A percentile compares a stretch with the other conserved stretches of the same genome.
phyloP scores from a whole-genome alignment of 768 basidiomycete species.

The Pleurotus salmoneostramineus region DNA sequence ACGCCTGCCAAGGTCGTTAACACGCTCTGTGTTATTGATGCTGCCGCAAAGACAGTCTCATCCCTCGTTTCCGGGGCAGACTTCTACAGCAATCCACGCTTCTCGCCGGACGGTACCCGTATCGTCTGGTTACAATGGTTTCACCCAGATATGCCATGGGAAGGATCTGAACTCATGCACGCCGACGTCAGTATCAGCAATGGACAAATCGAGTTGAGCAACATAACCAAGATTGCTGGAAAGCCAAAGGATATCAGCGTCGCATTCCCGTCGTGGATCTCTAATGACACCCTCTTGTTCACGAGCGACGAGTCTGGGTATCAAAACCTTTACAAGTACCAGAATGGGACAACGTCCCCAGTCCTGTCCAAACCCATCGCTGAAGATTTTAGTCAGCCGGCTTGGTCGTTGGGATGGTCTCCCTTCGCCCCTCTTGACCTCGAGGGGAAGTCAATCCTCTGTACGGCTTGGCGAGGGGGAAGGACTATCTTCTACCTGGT shows the following conservation, averaged over 20 bases:
- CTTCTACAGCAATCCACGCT: slow-evolving; percentile 56
- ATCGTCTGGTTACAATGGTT: slow-evolving; percentile 67
- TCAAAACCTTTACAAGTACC: slow-evolving; percentile 61
- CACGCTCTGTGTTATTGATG: slow-evolving; percentile 44
- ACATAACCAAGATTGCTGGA: slow-evolving; percentile 46
- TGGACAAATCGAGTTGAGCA: slow-evolving; percentile 26
- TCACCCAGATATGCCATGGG: slow-evolving; percentile 61
- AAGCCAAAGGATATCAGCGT: slow-evolving; percentile 46
- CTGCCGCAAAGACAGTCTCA: slow-evolving; percentile 27
- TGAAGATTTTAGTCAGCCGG: slow-evolving; percentile 55
- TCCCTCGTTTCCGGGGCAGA: slow-evolving; percentile 46
- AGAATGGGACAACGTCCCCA: slow-evolving; percentile 25
- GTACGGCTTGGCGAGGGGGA: slow-evolving; percentile 37
- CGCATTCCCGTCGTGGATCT: slow-evolving; percentile 57
- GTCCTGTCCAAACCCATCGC: slow-evolving; percentile 38
- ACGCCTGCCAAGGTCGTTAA: slow-evolving; percentile 41
- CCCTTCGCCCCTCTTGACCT: slow-evolving; percentile 43
- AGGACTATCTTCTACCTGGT: slow-evolving; percentile 35
- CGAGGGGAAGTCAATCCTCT: slow-evolving; percentile 26
- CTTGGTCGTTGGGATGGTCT: slow-evolving; percentile 49
- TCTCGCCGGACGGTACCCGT: slow-evolving; percentile 55
- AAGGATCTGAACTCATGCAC: slow-evolving; percentile 52
- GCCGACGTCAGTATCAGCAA: slow-evolving; percentile 36
- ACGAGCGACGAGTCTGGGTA: slow-evolving; percentile 64
- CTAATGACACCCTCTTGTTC: slow-evolving; percentile 54